Evolutionary conservation across 495 filamentous ascomycete genomes (phyloP), one percentile per base, ranked within the genome.

Genomic region (Penicillium samsonianum): DNA sequence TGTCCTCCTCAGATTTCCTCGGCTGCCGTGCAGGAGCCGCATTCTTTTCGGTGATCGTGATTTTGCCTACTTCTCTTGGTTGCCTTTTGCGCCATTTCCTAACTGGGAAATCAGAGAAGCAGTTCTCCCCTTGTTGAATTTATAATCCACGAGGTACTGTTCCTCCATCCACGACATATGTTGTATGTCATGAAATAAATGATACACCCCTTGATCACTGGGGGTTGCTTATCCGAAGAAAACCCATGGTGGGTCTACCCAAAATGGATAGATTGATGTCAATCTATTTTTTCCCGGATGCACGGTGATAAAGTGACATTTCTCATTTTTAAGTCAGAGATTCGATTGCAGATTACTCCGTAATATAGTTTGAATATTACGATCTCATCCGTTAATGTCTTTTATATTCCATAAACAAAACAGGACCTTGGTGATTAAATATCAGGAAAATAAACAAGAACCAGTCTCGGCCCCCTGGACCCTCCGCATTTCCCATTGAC

Each of bases 11-110:
- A 20, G 42, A 45, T 54, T 4, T 45, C 8, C 26, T 44, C n/a
- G 26, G 50, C 50, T 33, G 11, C 23, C 42, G 20, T 38, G 14
- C 53, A 25, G 47, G 53, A 55, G 53, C 53, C 53, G 30, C 53
- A 55, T 55, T 9, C 37, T 37, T 41, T 31, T 40, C 16, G 42
- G 38, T 17, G 23, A 30, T 55, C 35, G 1, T 10, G 5, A 55
- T 55, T 26, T 1, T 31, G 53, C 19, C 53, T 55, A 43, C 42
- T 38, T 37, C 38, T 22, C n/a, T 28, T 19, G 43, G 41, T 35
- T 38, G 19, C 16, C 19, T 38, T 55, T 43, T 45, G 0, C 35
- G n/a, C n/a, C 5, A 9, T 38, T 17, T 37, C 33, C 33, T 38
- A 38, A 8, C 11, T 38, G 7, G 16, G 35, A 9, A 17, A n/a